Percentiles rank a stretch among this genome's conserved stretches.
These are phyloP conservation scores for Arctium lappa DNA, from an alignment of 129 eudicot species.

Conservation along the genomic window DNA sequence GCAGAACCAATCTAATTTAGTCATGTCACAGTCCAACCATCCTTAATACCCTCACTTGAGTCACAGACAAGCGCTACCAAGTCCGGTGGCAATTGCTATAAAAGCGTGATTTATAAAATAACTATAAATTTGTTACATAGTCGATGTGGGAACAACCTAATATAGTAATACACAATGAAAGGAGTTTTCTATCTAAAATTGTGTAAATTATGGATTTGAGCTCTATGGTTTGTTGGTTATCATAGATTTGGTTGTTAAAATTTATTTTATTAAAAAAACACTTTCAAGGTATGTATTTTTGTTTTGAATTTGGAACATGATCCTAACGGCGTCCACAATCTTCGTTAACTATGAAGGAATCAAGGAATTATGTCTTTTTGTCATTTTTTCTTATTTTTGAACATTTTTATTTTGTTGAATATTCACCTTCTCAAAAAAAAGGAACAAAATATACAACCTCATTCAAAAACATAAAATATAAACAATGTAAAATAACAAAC, in stretches of 20 bases:
- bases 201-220: not conserved
- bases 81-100: not conserved
- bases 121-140: no score
- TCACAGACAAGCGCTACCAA: not conserved
- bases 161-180: not conserved
- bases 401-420: no score
- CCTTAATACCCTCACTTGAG: not conserved
- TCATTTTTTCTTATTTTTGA: no score
- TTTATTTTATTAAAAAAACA: not conserved
- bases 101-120: not conserved
- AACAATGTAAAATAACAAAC: no score
- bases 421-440: no score
- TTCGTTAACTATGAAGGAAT: no score
- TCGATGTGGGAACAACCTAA: not conserved
- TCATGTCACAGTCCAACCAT: not conserved
- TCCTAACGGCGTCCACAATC: not conserved
- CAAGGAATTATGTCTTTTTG: no score
- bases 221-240: not conserved
- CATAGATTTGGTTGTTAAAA: not conserved
- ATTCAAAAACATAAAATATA: no score
- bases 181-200: not conserved
- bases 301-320: no score
- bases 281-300: no score
- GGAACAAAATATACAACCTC: no score
- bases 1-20: not conserved